Percentiles rank a stretch among this genome's conserved stretches.
These are phyloP conservation scores for Raddia guianensis DNA, from an alignment of 176 grass and related monocot genomes.

Conservation along the genomic window DNA sequence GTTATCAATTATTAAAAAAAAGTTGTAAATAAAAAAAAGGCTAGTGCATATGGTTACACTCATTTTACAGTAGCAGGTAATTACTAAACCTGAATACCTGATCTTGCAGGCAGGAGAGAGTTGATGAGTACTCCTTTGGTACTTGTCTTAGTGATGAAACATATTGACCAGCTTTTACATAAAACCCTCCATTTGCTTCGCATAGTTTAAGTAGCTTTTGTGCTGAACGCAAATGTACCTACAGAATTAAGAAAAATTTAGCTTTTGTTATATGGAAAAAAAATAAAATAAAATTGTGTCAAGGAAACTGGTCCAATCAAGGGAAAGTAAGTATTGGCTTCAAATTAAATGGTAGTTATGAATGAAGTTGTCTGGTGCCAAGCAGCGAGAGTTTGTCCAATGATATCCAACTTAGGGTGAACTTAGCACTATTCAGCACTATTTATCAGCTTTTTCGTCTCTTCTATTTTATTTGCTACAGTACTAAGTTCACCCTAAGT, in stretches of 20 bases:
- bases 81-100: constrained; percentile 50
- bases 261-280: no score
- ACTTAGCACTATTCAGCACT: no score
- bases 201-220: constrained; percentile 76
- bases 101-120: constrained; percentile 85
- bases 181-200: constrained; percentile 85
- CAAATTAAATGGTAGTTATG: background rate
- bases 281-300: no score
- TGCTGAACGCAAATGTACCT: constrained; percentile 88
- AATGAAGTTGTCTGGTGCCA: background rate
- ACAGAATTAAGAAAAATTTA: background rate
- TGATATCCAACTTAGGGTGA: no score
- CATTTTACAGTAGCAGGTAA: background rate
- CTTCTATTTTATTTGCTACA: no score
- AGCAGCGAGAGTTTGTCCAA: background rate
- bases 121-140: constrained; percentile 84
- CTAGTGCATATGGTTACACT: constrained; percentile 11
- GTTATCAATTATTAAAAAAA: constrained; percentile 35
- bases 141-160: constrained; percentile 91
- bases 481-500: no score
- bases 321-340: no score
- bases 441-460: no score
- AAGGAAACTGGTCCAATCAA: no score
- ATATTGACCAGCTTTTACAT: constrained; percentile 98
- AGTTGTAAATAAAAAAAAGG: constrained; percentile 35